These are phyloP conservation scores for Nemania sp. DNA, from an alignment of 2,329 filamentous ascomycete species.

Conservation along the genomic window DNA sequence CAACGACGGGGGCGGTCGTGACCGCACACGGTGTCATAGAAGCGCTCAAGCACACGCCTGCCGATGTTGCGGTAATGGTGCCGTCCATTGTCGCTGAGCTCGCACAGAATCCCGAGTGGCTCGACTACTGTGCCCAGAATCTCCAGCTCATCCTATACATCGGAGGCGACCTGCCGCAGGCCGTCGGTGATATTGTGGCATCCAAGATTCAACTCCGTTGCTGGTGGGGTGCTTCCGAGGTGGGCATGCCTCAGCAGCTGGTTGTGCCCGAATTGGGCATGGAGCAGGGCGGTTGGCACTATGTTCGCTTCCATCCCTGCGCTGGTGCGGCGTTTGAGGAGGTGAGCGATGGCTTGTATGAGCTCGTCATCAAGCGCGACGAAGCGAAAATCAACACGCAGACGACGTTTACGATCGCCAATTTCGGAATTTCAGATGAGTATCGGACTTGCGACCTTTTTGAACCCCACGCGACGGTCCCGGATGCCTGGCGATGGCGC, in stretches of 20 bases:
- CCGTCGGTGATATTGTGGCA: constrained; percentile 41
- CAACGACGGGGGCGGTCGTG: constrained; percentile 28
- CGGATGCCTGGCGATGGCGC: constrained; percentile 34
- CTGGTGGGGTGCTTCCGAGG: constrained; percentile 41
- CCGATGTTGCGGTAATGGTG: constrained; percentile 38
- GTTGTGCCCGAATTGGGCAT: constrained; percentile 23
- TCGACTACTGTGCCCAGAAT: constrained; percentile 37
- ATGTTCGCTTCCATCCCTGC: constrained; percentile 39
- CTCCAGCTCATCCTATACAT: constrained; percentile 41
- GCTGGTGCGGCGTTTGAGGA: constrained; percentile 35
- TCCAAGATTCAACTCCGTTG: constrained; percentile 40
- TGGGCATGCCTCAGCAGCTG: constrained; percentile 32
- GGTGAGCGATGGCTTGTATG: constrained; percentile 27
- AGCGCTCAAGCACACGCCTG: constrained; percentile 36
- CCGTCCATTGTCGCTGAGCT: constrained; percentile 43
- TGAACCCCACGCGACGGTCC: constrained; percentile 29
- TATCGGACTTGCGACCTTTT: constrained; percentile 34
- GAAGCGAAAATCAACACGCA: too few relatives aligned
- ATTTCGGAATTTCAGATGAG: constrained; percentile 24
- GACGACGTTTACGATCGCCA: constrained; percentile 10
- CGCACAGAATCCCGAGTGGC: constrained; percentile 32
- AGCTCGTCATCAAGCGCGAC: constrained; percentile 32
- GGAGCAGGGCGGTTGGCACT: constrained; percentile 39
- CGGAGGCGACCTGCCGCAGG: constrained; percentile 43
- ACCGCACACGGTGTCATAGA: constrained; percentile 37